Evolutionary conservation across 1,284 basidiomycete genomes (phyloP).

Genomic region (Ustilago trichophora): DNA sequence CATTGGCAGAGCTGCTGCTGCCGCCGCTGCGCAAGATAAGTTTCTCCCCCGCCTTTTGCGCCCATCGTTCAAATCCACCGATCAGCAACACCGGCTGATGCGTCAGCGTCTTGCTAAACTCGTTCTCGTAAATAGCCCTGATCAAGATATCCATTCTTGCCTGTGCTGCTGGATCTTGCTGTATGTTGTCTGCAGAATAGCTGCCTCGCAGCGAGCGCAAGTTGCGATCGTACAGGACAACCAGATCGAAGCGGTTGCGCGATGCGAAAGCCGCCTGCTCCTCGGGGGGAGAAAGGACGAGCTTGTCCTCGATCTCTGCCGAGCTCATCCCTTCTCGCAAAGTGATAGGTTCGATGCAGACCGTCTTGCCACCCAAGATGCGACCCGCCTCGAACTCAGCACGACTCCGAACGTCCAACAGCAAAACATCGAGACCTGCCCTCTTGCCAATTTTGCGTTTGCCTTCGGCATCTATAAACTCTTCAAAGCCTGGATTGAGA

Average conservation of each 20-base stretch:
- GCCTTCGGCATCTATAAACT: constrained; percentile 50
- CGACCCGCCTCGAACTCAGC: constrained; percentile 79
- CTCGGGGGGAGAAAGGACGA: constrained; percentile 76
- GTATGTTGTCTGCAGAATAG: constrained; percentile 15
- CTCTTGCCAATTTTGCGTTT: constrained; percentile 50
- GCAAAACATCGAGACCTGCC: constrained; percentile 69
- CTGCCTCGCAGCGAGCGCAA: constrained; percentile 32
- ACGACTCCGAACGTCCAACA: constrained; percentile 83
- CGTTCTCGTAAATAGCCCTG: constrained; percentile 56
- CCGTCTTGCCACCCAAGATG: constrained; percentile 76
- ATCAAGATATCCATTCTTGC: constrained; percentile 44
- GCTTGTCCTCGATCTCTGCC: constrained; percentile 79
- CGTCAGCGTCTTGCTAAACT: constrained; percentile 70
- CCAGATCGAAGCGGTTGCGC: constrained; percentile 85
- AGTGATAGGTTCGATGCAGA: constrained; percentile 77
- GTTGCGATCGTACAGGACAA: constrained; percentile 84
- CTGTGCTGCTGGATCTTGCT: constrained; percentile 37
- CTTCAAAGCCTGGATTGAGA: constrained; percentile 61
- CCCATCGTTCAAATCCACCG: constrained; percentile 88
- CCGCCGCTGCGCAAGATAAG: constrained; percentile 68
- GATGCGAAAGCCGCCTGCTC: constrained; percentile 80
- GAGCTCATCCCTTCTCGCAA: constrained; percentile 70
- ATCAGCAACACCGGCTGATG: constrained; percentile 83
- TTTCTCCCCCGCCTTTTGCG: constrained; percentile 73
- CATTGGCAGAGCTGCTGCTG: too few species aligned